Base-by-base conservation (phyloP, 192 early-diverging fungal species). In the Gamsiella multidivaricata region DNA sequence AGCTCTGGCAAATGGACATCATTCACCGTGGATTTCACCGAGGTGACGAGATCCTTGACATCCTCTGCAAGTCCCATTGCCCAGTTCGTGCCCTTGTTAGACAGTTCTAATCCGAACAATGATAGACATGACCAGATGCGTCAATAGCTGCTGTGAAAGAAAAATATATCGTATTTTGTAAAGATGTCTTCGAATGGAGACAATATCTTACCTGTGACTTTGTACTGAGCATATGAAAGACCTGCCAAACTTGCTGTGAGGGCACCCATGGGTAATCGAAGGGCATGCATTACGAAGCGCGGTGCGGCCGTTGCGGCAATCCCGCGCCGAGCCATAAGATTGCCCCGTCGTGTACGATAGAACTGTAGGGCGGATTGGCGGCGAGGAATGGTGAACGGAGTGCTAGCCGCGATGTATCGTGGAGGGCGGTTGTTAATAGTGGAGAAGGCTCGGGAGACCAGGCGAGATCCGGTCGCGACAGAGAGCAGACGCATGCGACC, bases 161-260 rank as follows among this genome's bases (percentile, higher is more conserved):
- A n/a, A n/a, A n/a, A n/a, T n/a, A n/a, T n/a, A n/a, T n/a, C n/a
- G n/a, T n/a, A n/a, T n/a, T n/a, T n/a, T n/a, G n/a, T n/a, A n/a
- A n/a, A n/a, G n/a, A n/a, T n/a, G n/a, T n/a, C n/a, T n/a, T n/a
- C n/a, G n/a, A n/a, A n/a, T n/a, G n/a, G 37, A 60, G 11, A 57
- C 23, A 20, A 31, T 50, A 31, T 25, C 28, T 43, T 82, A 85
- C 84, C 87, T 76, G 82, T 79, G 37, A 89, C 39, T 72, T 91
- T 91, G 58, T 89, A 88, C 42, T 89, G 83, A 2, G 88, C 87
- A 56, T 89, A 84, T 17, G 88, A 85, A 10, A 86, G 76, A 46
- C 83, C 85, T 22, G 89, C 89, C 31, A 84, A 83, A 5, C 87
- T 85, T 14, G 86, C 86, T 0, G 87, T 89, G 12, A 84, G 83